A percentile compares a stretch with the other conserved stretches of the same genome.
phyloP scores from a whole-genome alignment of 352 stramenopile species.

The Phytophthora foliorum region DNA sequence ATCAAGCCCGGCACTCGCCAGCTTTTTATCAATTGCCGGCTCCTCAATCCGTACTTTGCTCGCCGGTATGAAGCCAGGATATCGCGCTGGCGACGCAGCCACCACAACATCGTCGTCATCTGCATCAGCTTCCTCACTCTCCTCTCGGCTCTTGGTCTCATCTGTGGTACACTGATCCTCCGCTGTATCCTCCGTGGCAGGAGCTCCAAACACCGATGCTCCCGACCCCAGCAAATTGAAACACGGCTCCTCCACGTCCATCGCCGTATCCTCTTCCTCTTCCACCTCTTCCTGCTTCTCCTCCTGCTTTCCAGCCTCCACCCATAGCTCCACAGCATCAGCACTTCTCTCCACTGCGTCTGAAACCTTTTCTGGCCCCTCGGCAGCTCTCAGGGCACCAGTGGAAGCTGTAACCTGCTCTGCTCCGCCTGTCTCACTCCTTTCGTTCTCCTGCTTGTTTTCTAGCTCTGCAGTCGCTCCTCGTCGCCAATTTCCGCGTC shows the following conservation, averaged over 20 bases:
- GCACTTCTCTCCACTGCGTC: background rate
- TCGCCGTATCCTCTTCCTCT: conserved; percentile 15
- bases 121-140: conserved; percentile 3
- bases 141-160: conserved; percentile 18
- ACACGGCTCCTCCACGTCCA: conserved; percentile 52
- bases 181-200: background rate
- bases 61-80: conserved; percentile 35
- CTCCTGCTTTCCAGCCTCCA: background rate
- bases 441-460: conserved; percentile 13
- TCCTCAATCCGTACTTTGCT: conserved; percentile 40
- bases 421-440: conserved; percentile 8
- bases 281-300: conserved; percentile 27
- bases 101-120: conserved; percentile 16
- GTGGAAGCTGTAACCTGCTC: conserved; percentile 4
- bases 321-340: conserved; percentile 8
- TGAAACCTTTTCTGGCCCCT: background rate
- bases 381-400: background rate
- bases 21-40: conserved; percentile 42
- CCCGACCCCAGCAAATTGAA: conserved; percentile 57
- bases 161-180: conserved; percentile 10
- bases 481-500: conserved; percentile 10
- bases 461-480: conserved; percentile 5
- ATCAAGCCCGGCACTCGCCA: conserved; percentile 57
- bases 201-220: conserved; percentile 30
- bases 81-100: conserved; percentile 8